Percentiles rank a stretch among this genome's conserved stretches.
These are phyloP conservation scores for Vaccinium macrocarpon DNA, from an alignment of 148 eudicot genomes.

Conservation along the genomic window DNA sequence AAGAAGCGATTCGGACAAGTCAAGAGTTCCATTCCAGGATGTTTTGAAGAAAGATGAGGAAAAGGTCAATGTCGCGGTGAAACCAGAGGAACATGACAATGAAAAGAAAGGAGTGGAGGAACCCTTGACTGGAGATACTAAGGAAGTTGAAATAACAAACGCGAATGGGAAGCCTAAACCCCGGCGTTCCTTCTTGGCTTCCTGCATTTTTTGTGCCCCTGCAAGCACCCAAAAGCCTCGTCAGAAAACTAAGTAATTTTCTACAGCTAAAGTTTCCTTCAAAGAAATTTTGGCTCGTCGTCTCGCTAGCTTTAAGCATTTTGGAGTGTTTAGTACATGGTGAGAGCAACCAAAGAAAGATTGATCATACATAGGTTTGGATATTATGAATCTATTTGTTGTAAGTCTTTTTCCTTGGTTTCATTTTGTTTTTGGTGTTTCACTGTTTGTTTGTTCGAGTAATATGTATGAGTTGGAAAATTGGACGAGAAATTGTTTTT, in stretches of 20 bases:
- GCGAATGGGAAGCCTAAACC: slow-evolving; percentile 33
- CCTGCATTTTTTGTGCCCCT: slow-evolving; percentile 47
- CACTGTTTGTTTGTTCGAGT: slow-evolving; percentile 9
- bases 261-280: background rate
- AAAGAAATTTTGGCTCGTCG: background rate
- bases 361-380: background rate
- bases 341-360: background rate
- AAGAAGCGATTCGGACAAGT: slow-evolving; percentile 34
- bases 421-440: background rate
- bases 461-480: background rate
- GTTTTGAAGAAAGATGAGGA: slow-evolving; percentile 17
- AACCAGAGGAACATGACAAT: slow-evolving; percentile 15
- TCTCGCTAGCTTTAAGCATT: slow-evolving; percentile 8
- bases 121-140: background rate
- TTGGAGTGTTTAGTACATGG: background rate
- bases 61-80: background rate
- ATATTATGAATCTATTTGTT: background rate
- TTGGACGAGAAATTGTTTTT: background rate
- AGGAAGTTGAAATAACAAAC: slow-evolving; percentile 13
- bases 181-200: slow-evolving; percentile 27
- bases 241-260: background rate
- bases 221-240: slow-evolving; percentile 8
- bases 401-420: background rate
- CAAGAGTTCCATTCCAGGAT: slow-evolving; percentile 18
- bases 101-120: slow-evolving; percentile 12